Base-by-base conservation (phyloP, 352 stramenopile genomes). In the Globisporangium echinulatum region DNA sequence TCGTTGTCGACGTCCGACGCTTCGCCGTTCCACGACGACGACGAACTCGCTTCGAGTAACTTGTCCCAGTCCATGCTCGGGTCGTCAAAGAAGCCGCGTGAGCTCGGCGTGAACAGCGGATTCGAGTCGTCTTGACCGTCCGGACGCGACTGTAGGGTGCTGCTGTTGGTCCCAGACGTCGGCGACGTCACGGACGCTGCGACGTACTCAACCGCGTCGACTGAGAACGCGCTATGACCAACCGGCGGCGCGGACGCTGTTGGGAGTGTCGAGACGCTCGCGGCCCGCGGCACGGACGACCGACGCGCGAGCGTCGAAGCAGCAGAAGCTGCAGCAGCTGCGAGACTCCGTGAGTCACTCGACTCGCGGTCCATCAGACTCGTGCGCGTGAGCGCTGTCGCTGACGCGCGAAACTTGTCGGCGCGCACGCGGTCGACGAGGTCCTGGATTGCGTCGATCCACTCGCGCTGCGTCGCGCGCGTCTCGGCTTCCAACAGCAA, bases 381-480 rank as follows among this genome's bases (percentile, higher is more conserved):
- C 43, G 59, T 65, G 49, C 54, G 59, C 25, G 59, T 53, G 15
- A 65, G 54, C 25, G 19, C 37, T 0, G 54, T 62, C 7, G 59
- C 69, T 49, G 68, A 79, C 44, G 71, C 73, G 40, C 79, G 76
- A 42, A 77, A 91, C 62, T 90, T 88, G 37, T 77, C 78, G 7
- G 74, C 78, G 14, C 82, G 78, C 36, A 92, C 71, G 5, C 71
- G 54, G 53, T 92, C 82, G 10, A 83, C 77, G 50, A 92, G 66
- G 36, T 79, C 71, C 61, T 90, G 82, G 52, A 73, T 85, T 19
- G 79, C 68, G 42, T 89, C 79, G 19, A 90, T 90, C 82, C 82
- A 92, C 5, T 73, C 72, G 25, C 71, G 70, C 55, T 89, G 79
- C 55, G 75, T 81, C 37, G 88, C 78, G 33, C 70, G 72, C 42